Base-by-base conservation (phyloP, 148 eudicot genomes). In the Selenicereus undatus region DNA sequence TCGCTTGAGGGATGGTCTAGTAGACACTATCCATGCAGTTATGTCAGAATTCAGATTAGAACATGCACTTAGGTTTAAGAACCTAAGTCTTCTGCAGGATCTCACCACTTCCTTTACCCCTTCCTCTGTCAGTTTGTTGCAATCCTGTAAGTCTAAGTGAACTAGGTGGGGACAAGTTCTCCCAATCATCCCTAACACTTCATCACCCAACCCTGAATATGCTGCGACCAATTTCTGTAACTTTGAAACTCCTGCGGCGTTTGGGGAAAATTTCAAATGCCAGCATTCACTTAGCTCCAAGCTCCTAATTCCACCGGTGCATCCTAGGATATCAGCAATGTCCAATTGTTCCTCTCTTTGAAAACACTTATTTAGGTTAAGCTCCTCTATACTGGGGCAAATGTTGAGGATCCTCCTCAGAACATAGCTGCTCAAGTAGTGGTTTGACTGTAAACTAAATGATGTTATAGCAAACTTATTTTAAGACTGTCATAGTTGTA, bases 271-370 rank as follows among this genome's bases (percentile, higher is more conserved):
- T n/a, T 42, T 79, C n/a, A 83, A 22, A 3, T 48, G 29, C 6
- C 14, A n/a, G 79, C 79, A 79, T 36, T 48, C 66, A 1, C 3
- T 66, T 65, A 83, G 21, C 50, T 16, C 39, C 80, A 79, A 43
- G 54, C 60, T 75, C 51, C 29, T 71, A 29, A 83, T 24, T 42
- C 35, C 17, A 56, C 48, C 54, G 48, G 11, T 52, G 76, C 48
- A 68, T 14, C 76, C 64, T 45, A 83, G 36, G n/a, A 83, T 83
- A 27, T 83, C 85, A 69, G 79, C 80, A 42, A 83, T 62, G 60
- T 83, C 71, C 39, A 79, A n/a, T 45, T 32, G 36, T 14, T 79
- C 62, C 39, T 35, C 14, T 9, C 62, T 27, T 29, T 43, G 36
- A 56, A 75, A 79, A 68, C 82, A 73, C 4, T 6, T n/a, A 17